These are phyloP conservation scores for Emmonsiellopsis sp. DNA, from an alignment of 2,329 filamentous ascomycete genomes.

Conservation along the genomic window DNA sequence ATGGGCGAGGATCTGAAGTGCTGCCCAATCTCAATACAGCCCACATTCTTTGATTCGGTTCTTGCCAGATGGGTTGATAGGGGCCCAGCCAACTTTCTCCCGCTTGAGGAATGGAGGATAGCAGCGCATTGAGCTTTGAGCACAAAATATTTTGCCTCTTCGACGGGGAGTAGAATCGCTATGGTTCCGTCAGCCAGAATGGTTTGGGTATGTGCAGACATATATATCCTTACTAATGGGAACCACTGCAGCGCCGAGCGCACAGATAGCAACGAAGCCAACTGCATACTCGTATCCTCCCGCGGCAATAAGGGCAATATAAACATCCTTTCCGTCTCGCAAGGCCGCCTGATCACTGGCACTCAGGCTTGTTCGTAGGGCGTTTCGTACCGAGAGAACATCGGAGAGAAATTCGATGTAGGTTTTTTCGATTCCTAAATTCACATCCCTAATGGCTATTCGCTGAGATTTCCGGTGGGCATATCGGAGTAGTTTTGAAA, in stretches of 20 bases:
- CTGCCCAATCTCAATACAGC: slow-evolving; percentile 4
- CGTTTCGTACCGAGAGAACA: slow-evolving; percentile 9
- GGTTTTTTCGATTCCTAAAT: slow-evolving; percentile 11
- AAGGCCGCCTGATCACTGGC: slow-evolving; percentile 10
- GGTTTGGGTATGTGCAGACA: not conserved
- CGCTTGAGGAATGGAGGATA: slow-evolving; percentile 28
- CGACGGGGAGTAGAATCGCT: slow-evolving; percentile 29
- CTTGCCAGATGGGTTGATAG: slow-evolving; percentile 25
- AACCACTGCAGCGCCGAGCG: slow-evolving; percentile 39
- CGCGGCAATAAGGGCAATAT: slow-evolving; percentile 36
- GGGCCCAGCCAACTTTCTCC: slow-evolving; percentile 20
- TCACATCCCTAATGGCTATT: slow-evolving; percentile 13
- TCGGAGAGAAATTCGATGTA: slow-evolving; percentile 12
- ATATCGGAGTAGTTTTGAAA: slow-evolving; percentile 18
- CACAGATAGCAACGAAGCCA: slow-evolving; percentile 40
- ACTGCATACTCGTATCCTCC: slow-evolving; percentile 42
- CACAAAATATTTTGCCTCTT: slow-evolving; percentile 39
- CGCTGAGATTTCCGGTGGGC: slow-evolving; percentile 16
- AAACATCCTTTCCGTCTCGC: slow-evolving; percentile 12
- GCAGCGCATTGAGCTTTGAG: slow-evolving; percentile 31
- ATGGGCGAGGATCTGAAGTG: slow-evolving; percentile 1
- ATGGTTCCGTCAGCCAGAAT: slow-evolving; percentile 9
- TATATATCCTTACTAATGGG: slow-evolving; percentile 24
- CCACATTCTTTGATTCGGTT: slow-evolving; percentile 2
- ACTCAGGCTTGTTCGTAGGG: slow-evolving; percentile 4